Evolutionary conservation across 2,329 filamentous ascomycete species (phyloP).

Genomic region (Trichoderma lentiforme): DNA sequence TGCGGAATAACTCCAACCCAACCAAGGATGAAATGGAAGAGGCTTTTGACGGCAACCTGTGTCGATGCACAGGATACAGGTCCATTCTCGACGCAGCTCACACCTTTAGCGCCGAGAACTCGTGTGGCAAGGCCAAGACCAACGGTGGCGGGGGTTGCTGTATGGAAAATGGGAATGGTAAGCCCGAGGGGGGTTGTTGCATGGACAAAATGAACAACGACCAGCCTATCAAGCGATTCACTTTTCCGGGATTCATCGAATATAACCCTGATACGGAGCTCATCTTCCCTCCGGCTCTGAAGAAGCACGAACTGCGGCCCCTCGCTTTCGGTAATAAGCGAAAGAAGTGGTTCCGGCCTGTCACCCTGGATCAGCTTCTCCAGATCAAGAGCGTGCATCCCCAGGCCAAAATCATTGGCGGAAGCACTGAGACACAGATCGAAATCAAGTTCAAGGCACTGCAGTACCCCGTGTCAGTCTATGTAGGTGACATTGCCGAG

Average conservation of each 20-base stretch:
- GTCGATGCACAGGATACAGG: conserved; percentile 90
- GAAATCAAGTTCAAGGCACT: conserved; percentile 97
- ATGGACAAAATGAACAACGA: conserved; percentile 56
- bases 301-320: conserved; percentile 76
- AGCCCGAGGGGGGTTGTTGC: conserved; percentile 57
- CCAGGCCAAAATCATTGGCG: conserved; percentile 88
- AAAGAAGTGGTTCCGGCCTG: conserved; percentile 90
- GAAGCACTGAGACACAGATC: conserved; percentile 95
- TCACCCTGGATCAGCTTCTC: conserved; percentile 79
- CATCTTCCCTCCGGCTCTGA: conserved; percentile 85
- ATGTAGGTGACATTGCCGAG: conserved; percentile 89
- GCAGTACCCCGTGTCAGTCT: conserved; percentile 85
- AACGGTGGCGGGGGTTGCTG: conserved; percentile 61
- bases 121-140: conserved; percentile 47
- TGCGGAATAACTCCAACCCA: conserved; percentile 78
- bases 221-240: conserved; percentile 65
- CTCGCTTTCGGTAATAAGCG: conserved; percentile 90
- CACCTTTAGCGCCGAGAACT: conserved; percentile 66
- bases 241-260: conserved; percentile 86
- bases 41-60: conserved; percentile 94
- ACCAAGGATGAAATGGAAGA: conserved; percentile 85
- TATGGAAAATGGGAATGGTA: conserved; percentile 59
- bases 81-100: conserved; percentile 93
- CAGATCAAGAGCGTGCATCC: conserved; percentile 87
- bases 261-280: conserved; percentile 92